These are phyloP conservation scores for Akanthomyces dipterigenus DNA, from an alignment of 2,329 filamentous ascomycete species.

Conservation along the genomic window DNA sequence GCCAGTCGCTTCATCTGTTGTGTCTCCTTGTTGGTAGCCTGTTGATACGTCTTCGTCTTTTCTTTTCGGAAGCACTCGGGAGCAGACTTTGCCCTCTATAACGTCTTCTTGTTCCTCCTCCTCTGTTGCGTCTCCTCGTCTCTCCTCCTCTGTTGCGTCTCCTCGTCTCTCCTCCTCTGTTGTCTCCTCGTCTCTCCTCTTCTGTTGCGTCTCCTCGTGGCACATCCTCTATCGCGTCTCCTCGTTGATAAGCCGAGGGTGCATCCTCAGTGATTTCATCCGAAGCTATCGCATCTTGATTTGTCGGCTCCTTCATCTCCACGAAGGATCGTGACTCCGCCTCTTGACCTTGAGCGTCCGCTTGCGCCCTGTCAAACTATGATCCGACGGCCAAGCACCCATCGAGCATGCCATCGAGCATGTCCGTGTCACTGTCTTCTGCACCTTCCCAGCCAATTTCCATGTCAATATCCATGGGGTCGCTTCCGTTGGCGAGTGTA, in stretches of 20 bases:
- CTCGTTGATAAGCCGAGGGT: neutral
- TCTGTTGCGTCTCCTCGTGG: neutral
- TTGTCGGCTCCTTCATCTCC: no score
- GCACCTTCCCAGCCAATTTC: slow-evolving; percentile 59
- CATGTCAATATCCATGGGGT: slow-evolving; percentile 54
- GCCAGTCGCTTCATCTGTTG: no score
- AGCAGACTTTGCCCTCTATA: neutral
- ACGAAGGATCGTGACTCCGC: no score
- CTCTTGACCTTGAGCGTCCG: neutral
- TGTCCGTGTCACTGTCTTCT: slow-evolving; percentile 41
- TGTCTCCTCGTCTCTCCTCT: no score
- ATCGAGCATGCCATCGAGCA: slow-evolving; percentile 51
- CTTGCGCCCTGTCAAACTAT: slow-evolving; percentile 13
- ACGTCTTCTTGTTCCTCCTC: neutral
- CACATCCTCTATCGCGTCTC: neutral
- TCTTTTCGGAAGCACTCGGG: neutral
- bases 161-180: no score
- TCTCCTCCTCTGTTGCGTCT: neutral
- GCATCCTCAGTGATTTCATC: neutral
- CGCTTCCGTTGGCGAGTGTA: slow-evolving; percentile 41
- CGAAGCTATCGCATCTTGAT: no score
- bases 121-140: neutral
- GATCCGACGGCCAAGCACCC: slow-evolving; percentile 45
- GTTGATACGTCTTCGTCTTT: neutral
- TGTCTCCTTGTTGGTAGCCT: no score